Percentiles rank a stretch among this genome's conserved stretches.
Conservation (phyloP, 148 eudicot genomes). For the Rhododendron simsii region DNA sequence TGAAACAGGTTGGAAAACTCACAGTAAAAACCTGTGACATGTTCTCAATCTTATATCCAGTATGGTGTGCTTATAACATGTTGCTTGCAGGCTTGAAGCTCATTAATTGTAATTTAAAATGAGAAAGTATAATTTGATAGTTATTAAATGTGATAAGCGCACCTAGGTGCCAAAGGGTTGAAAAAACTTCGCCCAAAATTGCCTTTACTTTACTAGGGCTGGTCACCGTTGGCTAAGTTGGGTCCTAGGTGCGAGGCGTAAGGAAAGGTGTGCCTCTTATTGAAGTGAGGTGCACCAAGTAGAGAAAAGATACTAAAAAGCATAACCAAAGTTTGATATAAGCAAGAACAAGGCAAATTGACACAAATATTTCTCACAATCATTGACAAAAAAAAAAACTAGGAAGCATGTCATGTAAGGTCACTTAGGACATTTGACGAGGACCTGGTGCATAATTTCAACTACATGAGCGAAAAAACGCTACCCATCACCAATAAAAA, state of each 20-base stretch:
- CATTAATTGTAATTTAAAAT: not conserved
- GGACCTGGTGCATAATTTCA: not conserved
- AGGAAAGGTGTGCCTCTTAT: not conserved
- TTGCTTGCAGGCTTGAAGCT: not conserved
- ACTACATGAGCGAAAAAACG: not conserved
- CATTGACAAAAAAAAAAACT: not conserved
- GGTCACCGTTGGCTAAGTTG: not conserved
- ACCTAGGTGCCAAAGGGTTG: not conserved
- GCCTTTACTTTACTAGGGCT: no score
- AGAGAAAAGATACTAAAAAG: not conserved
- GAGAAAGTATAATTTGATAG: not conserved
- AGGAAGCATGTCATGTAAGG: not conserved
- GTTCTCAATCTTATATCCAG: not conserved
- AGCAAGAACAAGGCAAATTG: not conserved
- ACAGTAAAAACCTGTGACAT: not conserved
- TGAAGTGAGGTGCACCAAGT: not conserved
- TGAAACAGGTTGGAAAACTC: constrained; percentile 66
- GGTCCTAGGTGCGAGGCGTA: not conserved
- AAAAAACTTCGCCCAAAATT: no score
- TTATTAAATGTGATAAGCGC: not conserved
- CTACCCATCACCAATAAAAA: not conserved
- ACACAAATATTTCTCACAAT: not conserved
- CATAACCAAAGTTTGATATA: not conserved
- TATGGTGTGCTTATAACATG: not conserved
- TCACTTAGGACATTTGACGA: not conserved